Conservation (phyloP, 805 yeast genomes). For the Zygosaccharomyces bisporus region DNA sequence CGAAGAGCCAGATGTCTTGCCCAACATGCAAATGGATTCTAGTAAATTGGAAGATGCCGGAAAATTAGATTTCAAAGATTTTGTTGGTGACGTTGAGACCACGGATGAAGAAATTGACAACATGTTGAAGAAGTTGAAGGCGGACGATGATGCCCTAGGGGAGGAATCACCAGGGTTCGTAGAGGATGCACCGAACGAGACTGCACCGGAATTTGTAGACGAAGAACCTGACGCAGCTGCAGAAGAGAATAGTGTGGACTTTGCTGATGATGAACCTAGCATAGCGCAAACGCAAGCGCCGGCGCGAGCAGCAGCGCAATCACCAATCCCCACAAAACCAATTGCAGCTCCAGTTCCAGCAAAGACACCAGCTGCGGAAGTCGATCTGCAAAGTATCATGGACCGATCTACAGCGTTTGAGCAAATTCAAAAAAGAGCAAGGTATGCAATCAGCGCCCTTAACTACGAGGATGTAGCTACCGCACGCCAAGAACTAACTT, state of each 20-base stretch:
- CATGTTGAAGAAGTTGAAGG: constrained; percentile 9
- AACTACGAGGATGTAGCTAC: constrained; percentile 71
- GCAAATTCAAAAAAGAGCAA: constrained; percentile 64
- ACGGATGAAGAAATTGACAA: constrained; percentile 11
- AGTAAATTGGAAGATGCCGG: background rate
- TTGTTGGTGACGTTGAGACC: constrained; percentile 1
- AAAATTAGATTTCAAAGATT: constrained; percentile 7
- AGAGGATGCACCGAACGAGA: constrained; percentile 1
- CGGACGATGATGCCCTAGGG: constrained; percentile 8
- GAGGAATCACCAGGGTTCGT: constrained; percentile 9
- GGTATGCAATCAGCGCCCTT: constrained; percentile 73
- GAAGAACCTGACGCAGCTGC: no score
- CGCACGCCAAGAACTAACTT: constrained; percentile 56
- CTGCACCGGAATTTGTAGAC: constrained; percentile 9
- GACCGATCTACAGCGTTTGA: constrained; percentile 53
- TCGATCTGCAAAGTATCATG: constrained; percentile 48
- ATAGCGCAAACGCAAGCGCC: background rate
- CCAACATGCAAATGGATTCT: no score
- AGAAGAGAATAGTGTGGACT: constrained; percentile 4
- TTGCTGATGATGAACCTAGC: background rate
- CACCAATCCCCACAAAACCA: constrained; percentile 13
- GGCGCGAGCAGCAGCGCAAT: background rate
- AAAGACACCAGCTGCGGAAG: constrained; percentile 17
- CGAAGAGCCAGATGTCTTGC: background rate
- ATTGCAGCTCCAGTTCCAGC: constrained; percentile 17